A percentile compares a stretch with the other conserved stretches of the same genome.
Conservation (phyloP, 495 filamentous ascomycete genomes). For the Penicillium crystallinum region DNA sequence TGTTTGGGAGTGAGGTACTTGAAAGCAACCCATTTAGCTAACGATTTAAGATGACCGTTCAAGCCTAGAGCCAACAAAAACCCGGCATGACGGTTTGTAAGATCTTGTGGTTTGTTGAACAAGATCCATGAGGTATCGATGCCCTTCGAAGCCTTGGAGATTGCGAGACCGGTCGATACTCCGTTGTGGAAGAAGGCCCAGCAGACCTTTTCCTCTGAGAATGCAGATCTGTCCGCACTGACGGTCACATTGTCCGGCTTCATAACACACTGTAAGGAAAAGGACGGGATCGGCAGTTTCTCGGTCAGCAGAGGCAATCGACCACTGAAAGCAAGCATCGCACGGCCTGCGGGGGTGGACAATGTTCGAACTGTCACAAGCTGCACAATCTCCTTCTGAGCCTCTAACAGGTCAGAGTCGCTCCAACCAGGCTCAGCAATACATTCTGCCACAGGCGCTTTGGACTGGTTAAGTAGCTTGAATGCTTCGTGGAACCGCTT, state of each 20-base stretch:
- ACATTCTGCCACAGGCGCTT: constrained; percentile 69
- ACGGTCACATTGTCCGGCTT: constrained; percentile 86
- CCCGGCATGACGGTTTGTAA: constrained; percentile 89
- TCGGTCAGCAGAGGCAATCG: constrained; percentile 84
- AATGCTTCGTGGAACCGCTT: constrained; percentile 78
- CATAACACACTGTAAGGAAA: constrained; percentile 83
- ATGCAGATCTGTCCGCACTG: constrained; percentile 73
- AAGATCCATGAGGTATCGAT: constrained; percentile 98
- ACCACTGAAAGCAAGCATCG: constrained; percentile 77
- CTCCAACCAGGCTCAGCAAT: constrained; percentile 71
- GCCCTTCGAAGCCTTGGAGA: constrained; percentile 82
- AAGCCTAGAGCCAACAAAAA: constrained; percentile 90
- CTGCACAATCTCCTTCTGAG: constrained; percentile 85
- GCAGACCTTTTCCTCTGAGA: constrained; percentile 89
- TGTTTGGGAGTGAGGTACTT: constrained; percentile 98
- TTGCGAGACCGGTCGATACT: constrained; percentile 82
- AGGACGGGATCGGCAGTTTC: constrained; percentile 78
- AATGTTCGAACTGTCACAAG: constrained; percentile 80
- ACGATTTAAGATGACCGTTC: constrained; percentile 85
- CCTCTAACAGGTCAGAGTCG: constrained; percentile 82
- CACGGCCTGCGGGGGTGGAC: constrained; percentile 78
- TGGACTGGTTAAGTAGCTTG: constrained; percentile 70
- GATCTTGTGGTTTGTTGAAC: constrained; percentile 91
- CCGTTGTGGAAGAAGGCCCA: constrained; percentile 99
- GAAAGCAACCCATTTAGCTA: constrained; percentile 98